Conservation (phyloP, 495 filamentous ascomycete genomes). For the Hypoxylon crocopeplum region DNA sequence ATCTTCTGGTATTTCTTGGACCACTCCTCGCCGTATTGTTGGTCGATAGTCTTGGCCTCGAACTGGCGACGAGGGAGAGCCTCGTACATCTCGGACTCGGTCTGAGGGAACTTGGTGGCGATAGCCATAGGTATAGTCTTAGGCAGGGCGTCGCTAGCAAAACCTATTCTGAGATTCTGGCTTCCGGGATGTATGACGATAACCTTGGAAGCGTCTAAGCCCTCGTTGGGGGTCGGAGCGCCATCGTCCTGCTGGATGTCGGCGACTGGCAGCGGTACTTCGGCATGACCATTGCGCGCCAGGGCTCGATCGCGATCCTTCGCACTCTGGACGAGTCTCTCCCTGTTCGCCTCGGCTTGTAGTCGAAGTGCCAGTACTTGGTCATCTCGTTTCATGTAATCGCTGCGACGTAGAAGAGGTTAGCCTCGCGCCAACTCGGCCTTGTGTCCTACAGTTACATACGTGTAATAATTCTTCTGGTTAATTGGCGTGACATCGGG, state of each 20-base stretch:
- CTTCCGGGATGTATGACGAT: constrained; percentile 98
- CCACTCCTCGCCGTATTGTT: constrained; percentile 90
- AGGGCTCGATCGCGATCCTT: constrained; percentile 87
- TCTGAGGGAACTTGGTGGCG: constrained; percentile 74
- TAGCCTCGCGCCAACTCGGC: constrained; percentile 16
- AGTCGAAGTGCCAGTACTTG: constrained; percentile 88
- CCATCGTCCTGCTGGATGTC: constrained; percentile 66
- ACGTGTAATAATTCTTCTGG: constrained; percentile 99
- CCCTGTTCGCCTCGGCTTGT: constrained; percentile 80
- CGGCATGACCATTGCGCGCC: constrained; percentile 72
- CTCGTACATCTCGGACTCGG: constrained; percentile 85
- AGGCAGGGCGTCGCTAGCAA: constrained; percentile 92
- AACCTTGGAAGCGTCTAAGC: constrained; percentile 80
- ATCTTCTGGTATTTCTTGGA: constrained; percentile 77
- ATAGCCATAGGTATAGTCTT: constrained; percentile 94
- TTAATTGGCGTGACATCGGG: constrained; percentile 92
- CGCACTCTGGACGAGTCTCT: constrained; percentile 78
- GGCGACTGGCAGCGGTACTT: constrained; percentile 61
- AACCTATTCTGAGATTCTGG: constrained; percentile 90
- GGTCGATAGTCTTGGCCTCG: constrained; percentile 68
- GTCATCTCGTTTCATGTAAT: constrained; percentile 97
- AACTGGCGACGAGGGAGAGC: constrained; percentile 89
- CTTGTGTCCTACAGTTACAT: constrained; percentile 44
- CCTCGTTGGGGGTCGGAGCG: constrained; percentile 63
- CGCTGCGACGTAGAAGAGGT: constrained; percentile 58